A percentile compares a stretch with the other conserved stretches of the same genome.
These are phyloP conservation scores for Acrocalymma vagum DNA, from an alignment of 2,329 filamentous ascomycete species.

Conservation along the genomic window DNA sequence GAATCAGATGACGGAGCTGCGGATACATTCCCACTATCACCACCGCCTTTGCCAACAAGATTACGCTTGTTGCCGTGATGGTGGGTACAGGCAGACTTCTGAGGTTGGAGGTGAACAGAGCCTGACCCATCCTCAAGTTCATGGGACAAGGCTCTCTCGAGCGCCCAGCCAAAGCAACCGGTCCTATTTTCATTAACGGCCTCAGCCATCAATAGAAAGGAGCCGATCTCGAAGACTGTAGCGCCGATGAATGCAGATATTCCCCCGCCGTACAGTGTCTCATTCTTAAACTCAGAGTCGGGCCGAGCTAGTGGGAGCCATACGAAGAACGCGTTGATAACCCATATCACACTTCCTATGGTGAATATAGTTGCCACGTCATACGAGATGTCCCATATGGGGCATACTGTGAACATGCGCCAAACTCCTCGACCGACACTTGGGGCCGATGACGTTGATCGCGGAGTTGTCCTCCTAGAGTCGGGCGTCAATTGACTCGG, in stretches of 20 bases:
- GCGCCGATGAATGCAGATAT: conserved; percentile 73
- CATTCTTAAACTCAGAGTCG: conserved; percentile 61
- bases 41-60: conserved; percentile 31
- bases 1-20: conserved; percentile 2
- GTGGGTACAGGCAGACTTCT: conserved; percentile 38
- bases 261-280: conserved; percentile 64
- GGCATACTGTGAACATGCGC: conserved; percentile 60
- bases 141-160: conserved; percentile 60
- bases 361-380: conserved; percentile 64
- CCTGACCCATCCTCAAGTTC: conserved; percentile 23
- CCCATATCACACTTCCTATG: conserved; percentile 55
- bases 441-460: conserved; percentile 39
- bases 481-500: conserved; percentile 9
- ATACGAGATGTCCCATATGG: conserved; percentile 66
- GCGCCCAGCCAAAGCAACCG: conserved; percentile 74
- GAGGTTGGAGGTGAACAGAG: conserved; percentile 18
- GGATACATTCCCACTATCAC: conserved; percentile 10
- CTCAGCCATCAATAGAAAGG: conserved; percentile 70
- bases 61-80: conserved; percentile 46
- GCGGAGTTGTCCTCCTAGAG: conserved; percentile 37
- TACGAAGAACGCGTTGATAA: conserved; percentile 68
- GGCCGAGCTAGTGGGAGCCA: conserved; percentile 68
- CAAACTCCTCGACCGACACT: conserved; percentile 49
- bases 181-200: conserved; percentile 72
- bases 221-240: conserved; percentile 71